Evolutionary conservation across 176 grass and related monocot genomes (phyloP).

Genomic region (Aechmea fasciata): DNA sequence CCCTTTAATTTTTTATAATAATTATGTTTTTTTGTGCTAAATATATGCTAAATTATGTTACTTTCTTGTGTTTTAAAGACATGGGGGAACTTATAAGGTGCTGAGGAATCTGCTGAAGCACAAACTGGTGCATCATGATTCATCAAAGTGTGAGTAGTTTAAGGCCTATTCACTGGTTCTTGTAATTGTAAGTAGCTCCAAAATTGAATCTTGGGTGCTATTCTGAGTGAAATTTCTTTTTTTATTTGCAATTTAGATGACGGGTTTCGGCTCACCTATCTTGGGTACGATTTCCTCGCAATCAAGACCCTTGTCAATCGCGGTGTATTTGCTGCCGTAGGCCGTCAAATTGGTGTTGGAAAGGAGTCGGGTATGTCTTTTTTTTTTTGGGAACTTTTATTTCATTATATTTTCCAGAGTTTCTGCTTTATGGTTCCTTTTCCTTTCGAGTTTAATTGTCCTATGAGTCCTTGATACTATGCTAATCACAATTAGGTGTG

Average conservation of each 20-base stretch:
- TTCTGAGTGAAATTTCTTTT: constrained; percentile 2
- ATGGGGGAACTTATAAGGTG: constrained; percentile 85
- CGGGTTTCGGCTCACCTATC: constrained; percentile 86
- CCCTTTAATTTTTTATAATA: no score
- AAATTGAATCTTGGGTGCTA: constrained; percentile 5
- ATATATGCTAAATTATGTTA: neutral
- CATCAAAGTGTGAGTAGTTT: constrained; percentile 54
- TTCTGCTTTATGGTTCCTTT: no score
- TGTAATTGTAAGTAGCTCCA: constrained; percentile 1
- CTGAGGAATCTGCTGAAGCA: constrained; percentile 82
- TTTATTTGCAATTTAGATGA: constrained; percentile 43
- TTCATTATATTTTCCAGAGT: neutral
- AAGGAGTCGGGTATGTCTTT: constrained; percentile 67
- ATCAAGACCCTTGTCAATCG: constrained; percentile 91
- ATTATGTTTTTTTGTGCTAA: neutral
- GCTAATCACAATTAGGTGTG: no score
- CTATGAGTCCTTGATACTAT: no score
- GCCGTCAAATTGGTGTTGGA: constrained; percentile 86
- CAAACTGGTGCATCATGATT: constrained; percentile 85
- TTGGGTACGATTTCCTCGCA: constrained; percentile 95
- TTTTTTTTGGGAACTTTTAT: neutral
- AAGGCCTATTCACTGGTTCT: neutral
- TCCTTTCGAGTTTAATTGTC: no score
- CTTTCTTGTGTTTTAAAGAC: constrained; percentile 30
- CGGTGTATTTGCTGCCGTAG: constrained; percentile 64